phyloP scores from a whole-genome alignment of 352 stramenopile species.

The Globisporangium orthogonon region DNA sequence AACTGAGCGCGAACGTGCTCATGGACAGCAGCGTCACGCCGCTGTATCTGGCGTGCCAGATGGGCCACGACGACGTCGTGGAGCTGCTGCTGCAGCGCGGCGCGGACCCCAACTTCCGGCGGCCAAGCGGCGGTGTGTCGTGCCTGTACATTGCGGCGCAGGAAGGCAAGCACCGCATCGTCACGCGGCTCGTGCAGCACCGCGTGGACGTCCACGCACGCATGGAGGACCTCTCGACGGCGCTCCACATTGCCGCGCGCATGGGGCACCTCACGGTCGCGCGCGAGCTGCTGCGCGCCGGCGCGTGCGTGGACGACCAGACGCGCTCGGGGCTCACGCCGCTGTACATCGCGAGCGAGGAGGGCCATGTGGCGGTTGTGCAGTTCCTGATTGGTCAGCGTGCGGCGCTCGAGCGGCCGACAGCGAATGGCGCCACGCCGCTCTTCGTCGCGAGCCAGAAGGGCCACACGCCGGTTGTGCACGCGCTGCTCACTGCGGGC shows the following conservation, averaged over 20 bases:
- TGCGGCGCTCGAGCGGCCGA: slow-evolving; percentile 31
- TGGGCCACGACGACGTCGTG: slow-evolving; percentile 65
- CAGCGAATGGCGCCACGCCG: slow-evolving; percentile 54
- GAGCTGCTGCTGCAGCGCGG: slow-evolving; percentile 46
- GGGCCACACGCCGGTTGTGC: slow-evolving; percentile 46
- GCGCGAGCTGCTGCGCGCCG: slow-evolving; percentile 38
- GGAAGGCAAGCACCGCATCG: slow-evolving; percentile 62
- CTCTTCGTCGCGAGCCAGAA: slow-evolving; percentile 79
- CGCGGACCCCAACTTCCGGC: slow-evolving; percentile 59
- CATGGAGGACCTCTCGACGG: slow-evolving; percentile 76
- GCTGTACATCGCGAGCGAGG: slow-evolving; percentile 81
- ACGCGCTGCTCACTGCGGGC: slow-evolving; percentile 42
- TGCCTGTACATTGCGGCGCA: slow-evolving; percentile 78
- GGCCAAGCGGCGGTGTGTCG: slow-evolving; percentile 54
- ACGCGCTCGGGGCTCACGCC: slow-evolving; percentile 74
- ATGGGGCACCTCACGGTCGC: slow-evolving; percentile 67
- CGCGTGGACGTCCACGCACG: slow-evolving; percentile 50
- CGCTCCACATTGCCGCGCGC: slow-evolving; percentile 71
- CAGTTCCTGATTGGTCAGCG: slow-evolving; percentile 39
- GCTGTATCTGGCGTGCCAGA: slow-evolving; percentile 81
- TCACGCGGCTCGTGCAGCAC: slow-evolving; percentile 40
- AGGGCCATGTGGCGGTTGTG: slow-evolving; percentile 65
- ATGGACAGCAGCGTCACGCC: slow-evolving; percentile 78
- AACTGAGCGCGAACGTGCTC: slow-evolving; percentile 57
- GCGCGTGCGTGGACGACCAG: slow-evolving; percentile 55